Conservation (phyloP, 2,329 filamentous ascomycete genomes). For the Blastomyces gilchristii region DNA sequence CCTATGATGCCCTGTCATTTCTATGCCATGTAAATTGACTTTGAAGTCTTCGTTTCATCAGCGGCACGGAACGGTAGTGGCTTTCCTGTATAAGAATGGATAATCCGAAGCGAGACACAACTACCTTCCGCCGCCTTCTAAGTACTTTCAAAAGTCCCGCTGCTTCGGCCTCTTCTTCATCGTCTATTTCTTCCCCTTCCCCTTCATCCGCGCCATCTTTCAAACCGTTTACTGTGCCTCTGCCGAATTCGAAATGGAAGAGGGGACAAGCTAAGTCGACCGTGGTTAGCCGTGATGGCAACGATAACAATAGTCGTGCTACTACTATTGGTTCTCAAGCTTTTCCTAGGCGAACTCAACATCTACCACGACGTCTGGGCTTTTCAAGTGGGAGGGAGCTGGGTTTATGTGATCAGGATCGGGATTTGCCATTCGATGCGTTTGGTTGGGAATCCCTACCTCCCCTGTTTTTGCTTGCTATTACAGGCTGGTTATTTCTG, state of each 20-base stretch:
- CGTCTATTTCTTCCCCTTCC: not conserved
- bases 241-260: not conserved
- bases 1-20: not conserved
- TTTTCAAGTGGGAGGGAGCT: not conserved
- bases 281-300: not conserved
- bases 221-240: not conserved
- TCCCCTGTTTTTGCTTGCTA: not conserved
- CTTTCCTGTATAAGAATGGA: not conserved
- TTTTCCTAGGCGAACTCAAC: not conserved
- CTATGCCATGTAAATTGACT: not conserved
- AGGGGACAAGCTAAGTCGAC: not conserved
- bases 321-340: not conserved
- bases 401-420: constrained; percentile 13
- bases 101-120: not conserved
- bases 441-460: constrained; percentile 34
- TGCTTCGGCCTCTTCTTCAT: not conserved
- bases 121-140: constrained; percentile 4
- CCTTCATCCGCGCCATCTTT: not conserved
- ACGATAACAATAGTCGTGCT: no score
- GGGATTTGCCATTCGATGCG: constrained; percentile 35
- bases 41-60: not conserved
- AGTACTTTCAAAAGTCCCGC: constrained; percentile 5
- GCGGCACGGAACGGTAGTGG: not conserved
- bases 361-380: not conserved
- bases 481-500: not conserved